These are phyloP conservation scores for Davidsoniella virescens DNA, from an alignment of 2,329 filamentous ascomycete species.

Conservation along the genomic window DNA sequence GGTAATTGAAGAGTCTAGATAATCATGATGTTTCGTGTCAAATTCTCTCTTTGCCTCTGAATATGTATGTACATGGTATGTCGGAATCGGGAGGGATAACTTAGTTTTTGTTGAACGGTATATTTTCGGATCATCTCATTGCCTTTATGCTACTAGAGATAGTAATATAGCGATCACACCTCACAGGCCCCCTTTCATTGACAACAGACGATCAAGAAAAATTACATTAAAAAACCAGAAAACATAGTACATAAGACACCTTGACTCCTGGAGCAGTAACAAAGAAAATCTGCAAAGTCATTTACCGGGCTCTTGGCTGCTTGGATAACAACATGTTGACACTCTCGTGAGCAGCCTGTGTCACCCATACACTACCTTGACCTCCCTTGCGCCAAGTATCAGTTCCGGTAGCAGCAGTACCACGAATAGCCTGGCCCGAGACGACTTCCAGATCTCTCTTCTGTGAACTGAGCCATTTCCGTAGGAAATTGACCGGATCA, in stretches of 20 bases:
- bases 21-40: no score
- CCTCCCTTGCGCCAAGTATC: conserved; percentile 56
- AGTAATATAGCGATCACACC: neutral
- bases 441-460: conserved; percentile 80
- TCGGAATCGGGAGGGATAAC: no score
- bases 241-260: neutral
- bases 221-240: neutral
- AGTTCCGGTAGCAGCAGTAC: conserved; percentile 27
- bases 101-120: no score
- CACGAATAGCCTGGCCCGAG: conserved; percentile 59
- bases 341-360: conserved; percentile 43
- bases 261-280: neutral
- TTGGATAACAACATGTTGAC: conserved; percentile 44
- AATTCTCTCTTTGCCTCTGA: no score
- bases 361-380: conserved; percentile 37
- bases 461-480: conserved; percentile 79
- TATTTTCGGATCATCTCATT: no score
- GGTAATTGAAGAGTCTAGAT: no score
- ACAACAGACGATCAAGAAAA: neutral
- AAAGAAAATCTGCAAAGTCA: neutral
- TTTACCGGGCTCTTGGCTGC: conserved; percentile 21
- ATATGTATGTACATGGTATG: no score
- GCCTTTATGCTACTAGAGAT: no score
- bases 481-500: conserved; percentile 72
- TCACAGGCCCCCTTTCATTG: neutral